Conservation (phyloP, 2,329 filamentous ascomycete species). For the Monilinia laxa region DNA sequence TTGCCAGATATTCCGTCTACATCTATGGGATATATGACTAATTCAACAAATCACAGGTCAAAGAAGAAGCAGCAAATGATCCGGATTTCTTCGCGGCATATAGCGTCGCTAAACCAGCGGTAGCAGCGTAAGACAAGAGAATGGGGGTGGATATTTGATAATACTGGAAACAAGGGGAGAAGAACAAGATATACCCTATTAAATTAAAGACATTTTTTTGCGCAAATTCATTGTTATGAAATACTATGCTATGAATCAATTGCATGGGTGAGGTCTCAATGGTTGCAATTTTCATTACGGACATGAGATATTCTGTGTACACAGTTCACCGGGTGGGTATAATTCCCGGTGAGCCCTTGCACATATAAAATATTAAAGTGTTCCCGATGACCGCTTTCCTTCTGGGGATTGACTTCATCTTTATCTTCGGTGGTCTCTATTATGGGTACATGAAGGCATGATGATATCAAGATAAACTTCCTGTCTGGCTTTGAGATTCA, state of each 20-base stretch:
- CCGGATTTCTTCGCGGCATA: constrained; percentile 79
- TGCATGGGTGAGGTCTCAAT: neutral
- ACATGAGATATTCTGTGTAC: too few species aligned
- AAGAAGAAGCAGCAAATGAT: constrained; percentile 86
- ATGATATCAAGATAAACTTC: neutral
- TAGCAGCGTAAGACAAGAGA: constrained; percentile 10
- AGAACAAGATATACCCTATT: constrained; percentile 20
- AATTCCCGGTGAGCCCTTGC: neutral
- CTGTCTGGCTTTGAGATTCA: neutral
- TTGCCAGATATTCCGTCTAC: neutral
- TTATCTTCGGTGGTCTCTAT: too few species aligned
- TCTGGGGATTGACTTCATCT: too few species aligned
- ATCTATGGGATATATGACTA: constrained; percentile 5
- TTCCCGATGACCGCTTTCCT: neutral
- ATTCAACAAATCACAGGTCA: constrained; percentile 59
- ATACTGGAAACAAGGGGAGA: neutral
- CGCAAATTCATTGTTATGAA: constrained; percentile 1
- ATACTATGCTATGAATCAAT: neutral
- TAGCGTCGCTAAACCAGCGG: constrained; percentile 41
- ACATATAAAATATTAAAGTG: neutral
- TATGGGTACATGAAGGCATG: too few species aligned
- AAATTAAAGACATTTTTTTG: constrained; percentile 2
- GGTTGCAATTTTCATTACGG: neutral
- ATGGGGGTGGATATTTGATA: neutral
- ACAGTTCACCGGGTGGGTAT: neutral